phyloP scores from a whole-genome alignment of 2,329 filamentous ascomycete genomes.

The Trichoderma atrobrunneum region DNA sequence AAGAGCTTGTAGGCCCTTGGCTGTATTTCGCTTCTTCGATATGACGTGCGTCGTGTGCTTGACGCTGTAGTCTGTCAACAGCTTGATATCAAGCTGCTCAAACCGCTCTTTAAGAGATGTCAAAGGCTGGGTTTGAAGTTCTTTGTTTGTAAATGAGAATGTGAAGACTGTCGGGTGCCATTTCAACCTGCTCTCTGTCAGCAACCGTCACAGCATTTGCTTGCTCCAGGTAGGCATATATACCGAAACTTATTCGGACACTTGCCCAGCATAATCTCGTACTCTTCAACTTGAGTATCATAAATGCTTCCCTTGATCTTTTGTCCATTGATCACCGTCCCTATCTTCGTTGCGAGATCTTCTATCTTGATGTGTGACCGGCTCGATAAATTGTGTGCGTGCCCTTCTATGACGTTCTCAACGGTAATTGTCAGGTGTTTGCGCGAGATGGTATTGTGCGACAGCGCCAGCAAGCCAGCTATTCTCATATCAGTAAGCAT shows the following conservation, averaged over 20 bases:
- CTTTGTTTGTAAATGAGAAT: slow-evolving; percentile 68
- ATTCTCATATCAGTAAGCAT: not conserved
- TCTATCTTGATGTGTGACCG: slow-evolving; percentile 71
- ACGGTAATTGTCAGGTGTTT: slow-evolving; percentile 82
- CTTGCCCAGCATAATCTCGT: slow-evolving; percentile 69
- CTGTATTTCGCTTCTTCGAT: slow-evolving; percentile 83
- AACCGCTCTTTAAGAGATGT: slow-evolving; percentile 61
- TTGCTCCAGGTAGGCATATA: not conserved
- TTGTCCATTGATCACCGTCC: slow-evolving; percentile 73
- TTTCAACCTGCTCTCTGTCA: slow-evolving; percentile 54
- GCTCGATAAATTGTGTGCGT: slow-evolving; percentile 62
- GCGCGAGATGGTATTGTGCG: slow-evolving; percentile 79
- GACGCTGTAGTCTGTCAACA: slow-evolving; percentile 67
- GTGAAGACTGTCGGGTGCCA: slow-evolving; percentile 82
- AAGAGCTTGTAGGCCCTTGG: slow-evolving; percentile 81
- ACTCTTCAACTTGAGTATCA: slow-evolving; percentile 48
- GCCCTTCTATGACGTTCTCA: slow-evolving; percentile 59
- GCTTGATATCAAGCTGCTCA: slow-evolving; percentile 86
- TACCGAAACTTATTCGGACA: slow-evolving; percentile 63
- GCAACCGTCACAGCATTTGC: not conserved
- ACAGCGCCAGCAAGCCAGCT: slow-evolving; percentile 68
- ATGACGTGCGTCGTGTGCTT: slow-evolving; percentile 81
- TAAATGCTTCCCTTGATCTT: slow-evolving; percentile 63
- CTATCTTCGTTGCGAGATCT: slow-evolving; percentile 80
- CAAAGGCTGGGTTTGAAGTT: slow-evolving; percentile 65